phyloP scores from a whole-genome alignment of 1,284 basidiomycete species.

The Pseudozyma thailandica region DNA sequence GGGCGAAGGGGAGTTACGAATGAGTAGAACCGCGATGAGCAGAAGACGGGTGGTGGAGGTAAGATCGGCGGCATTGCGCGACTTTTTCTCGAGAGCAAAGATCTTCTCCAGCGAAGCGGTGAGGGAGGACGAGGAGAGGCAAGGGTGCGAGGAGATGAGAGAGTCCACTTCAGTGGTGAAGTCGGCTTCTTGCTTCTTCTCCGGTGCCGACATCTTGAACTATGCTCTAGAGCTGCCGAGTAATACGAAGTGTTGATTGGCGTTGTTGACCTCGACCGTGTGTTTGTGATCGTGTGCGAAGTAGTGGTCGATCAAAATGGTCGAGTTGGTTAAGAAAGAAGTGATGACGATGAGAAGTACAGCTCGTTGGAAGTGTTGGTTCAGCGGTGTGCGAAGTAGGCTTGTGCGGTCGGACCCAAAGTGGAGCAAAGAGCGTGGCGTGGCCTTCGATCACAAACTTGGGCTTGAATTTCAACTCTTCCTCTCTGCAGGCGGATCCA shows the following conservation, averaged over 20 bases:
- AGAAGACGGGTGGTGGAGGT: constrained; percentile 87
- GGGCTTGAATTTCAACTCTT: neutral
- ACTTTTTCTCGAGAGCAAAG: constrained; percentile 89
- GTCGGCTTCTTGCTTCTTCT: constrained; percentile 73
- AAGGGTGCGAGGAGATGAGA: constrained; percentile 70
- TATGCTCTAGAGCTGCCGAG: neutral
- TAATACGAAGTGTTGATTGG: neutral
- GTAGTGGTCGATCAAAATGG: too few relatives aligned
- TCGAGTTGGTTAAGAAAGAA: too few relatives aligned
- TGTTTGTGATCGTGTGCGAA: neutral
- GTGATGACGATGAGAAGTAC: neutral
- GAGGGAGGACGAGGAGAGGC: constrained; percentile 74
- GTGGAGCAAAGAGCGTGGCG: constrained; percentile 36
- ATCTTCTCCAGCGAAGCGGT: constrained; percentile 90
- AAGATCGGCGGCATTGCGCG: constrained; percentile 94
- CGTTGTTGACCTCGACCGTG: too few relatives aligned
- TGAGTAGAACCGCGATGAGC: constrained; percentile 74
- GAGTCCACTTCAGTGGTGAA: constrained; percentile 71
- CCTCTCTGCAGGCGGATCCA: neutral
- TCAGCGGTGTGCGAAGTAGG: neutral
- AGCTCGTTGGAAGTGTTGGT: neutral
- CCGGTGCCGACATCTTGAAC: constrained; percentile 38
- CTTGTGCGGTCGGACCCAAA: constrained; percentile 27
- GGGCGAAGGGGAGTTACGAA: constrained; percentile 51
- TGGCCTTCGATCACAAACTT: constrained; percentile 50